A percentile compares a stretch with the other conserved stretches of the same genome.
These are phyloP conservation scores for Quercus gilva DNA, from an alignment of 306 rosid species.

Conservation along the genomic window DNA sequence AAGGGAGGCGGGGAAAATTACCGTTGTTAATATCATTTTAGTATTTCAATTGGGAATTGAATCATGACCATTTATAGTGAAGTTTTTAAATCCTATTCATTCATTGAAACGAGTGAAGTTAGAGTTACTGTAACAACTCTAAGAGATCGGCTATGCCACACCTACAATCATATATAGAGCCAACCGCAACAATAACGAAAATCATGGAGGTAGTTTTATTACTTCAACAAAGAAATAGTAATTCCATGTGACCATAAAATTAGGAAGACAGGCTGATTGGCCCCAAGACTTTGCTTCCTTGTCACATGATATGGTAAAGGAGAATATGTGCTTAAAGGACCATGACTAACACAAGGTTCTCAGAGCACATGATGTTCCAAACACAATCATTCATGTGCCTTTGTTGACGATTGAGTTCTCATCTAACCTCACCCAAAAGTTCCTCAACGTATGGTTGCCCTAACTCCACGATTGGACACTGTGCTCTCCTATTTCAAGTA, in stretches of 20 bases:
- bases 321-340: constrained; percentile 38
- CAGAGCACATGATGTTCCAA: constrained; percentile 57
- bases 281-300: constrained; percentile 21
- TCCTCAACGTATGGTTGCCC: constrained; percentile 24
- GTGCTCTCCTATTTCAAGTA: constrained; percentile 29
- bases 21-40: too few relatives aligned
- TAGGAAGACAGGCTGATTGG: constrained; percentile 36
- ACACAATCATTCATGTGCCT: constrained; percentile 53
- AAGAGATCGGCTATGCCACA: too few relatives aligned
- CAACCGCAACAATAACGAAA: neutral
- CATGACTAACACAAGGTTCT: constrained; percentile 27
- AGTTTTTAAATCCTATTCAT: too few relatives aligned
- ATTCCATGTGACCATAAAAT: constrained; percentile 29
- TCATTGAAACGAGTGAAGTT: too few relatives aligned
- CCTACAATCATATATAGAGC: too few relatives aligned
- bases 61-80: too few relatives aligned
- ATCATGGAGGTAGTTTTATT: neutral
- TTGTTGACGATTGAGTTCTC: constrained; percentile 32
- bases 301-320: constrained; percentile 39
- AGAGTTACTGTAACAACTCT: too few relatives aligned
- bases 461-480: constrained; percentile 37
- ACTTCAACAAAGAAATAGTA: neutral
- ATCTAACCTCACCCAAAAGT: constrained; percentile 10
- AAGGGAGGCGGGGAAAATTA: too few relatives aligned
- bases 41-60: too few relatives aligned